A percentile compares a stretch with the other conserved stretches of the same genome.
phyloP scores from a whole-genome alignment of 2,329 filamentous ascomycete species.

The Colletotrichum plurivorum region DNA sequence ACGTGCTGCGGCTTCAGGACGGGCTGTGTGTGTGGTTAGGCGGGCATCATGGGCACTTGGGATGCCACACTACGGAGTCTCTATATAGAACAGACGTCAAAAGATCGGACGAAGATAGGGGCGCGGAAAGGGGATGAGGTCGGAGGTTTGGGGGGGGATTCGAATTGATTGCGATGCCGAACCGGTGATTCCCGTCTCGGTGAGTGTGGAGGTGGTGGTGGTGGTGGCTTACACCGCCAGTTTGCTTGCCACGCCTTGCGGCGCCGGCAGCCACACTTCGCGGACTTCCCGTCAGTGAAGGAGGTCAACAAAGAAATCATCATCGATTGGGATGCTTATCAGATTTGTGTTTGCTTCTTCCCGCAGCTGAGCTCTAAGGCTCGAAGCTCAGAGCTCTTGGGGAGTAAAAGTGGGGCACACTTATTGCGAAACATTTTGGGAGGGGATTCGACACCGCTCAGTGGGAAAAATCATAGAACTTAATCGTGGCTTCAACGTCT shows the following conservation, averaged over 20 bases:
- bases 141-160: neutral
- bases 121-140: neutral
- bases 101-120: slow-evolving; percentile 18
- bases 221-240: neutral
- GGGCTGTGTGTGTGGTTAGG: slow-evolving; percentile 8
- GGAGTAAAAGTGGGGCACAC: neutral
- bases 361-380: neutral
- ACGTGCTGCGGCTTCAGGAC: slow-evolving; percentile 24
- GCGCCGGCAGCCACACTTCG: neutral
- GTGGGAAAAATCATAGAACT: neutral
- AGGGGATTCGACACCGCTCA: neutral
- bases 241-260: neutral
- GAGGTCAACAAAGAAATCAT: neutral
- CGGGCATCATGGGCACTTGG: neutral
- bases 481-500: neutral
- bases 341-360: neutral
- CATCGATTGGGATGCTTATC: neutral
- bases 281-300: neutral
- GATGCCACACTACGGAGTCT: too few species aligned
- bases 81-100: neutral
- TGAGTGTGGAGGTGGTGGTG: too few species aligned
- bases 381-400: too few species aligned
- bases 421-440: neutral
- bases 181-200: too few species aligned
- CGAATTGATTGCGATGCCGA: neutral